Percentiles rank a stretch among this genome's conserved stretches.
phyloP scores from a whole-genome alignment of 2,329 filamentous ascomycete species.

The Pseudogymnoascus sp. region DNA sequence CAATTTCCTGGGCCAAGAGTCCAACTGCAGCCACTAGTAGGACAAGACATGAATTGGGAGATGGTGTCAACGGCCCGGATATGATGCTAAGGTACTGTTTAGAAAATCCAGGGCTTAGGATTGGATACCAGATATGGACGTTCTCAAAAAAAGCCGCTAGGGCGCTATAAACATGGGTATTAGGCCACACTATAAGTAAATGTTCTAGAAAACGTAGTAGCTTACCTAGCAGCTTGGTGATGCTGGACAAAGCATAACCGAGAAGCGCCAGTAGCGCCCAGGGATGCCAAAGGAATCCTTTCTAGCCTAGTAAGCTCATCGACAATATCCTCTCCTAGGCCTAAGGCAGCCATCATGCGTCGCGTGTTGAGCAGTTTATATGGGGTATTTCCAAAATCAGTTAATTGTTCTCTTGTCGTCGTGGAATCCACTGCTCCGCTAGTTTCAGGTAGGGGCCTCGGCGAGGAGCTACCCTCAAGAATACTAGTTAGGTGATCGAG shows the following conservation, averaged over 20 bases:
- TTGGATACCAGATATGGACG: constrained; percentile 27
- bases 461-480: background rate
- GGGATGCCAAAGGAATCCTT: background rate
- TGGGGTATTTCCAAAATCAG: background rate
- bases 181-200: background rate
- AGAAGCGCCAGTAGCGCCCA: constrained; percentile 5
- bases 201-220: background rate
- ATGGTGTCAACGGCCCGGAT: constrained; percentile 19
- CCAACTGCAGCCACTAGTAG: constrained; percentile 26
- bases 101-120: constrained; percentile 22
- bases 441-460: background rate
- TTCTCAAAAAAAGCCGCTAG: constrained; percentile 24
- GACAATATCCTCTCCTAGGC: background rate
- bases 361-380: background rate
- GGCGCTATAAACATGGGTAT: background rate
- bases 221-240: constrained; percentile 17
- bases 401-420: background rate
- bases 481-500: constrained; percentile 1
- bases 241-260: constrained; percentile 22
- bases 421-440: background rate
- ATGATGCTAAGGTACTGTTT: constrained; percentile 21
- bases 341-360: background rate
- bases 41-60: constrained; percentile 22
- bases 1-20: constrained; percentile 17
- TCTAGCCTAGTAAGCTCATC: background rate